Evolutionary conservation across 2,329 filamentous ascomycete species (phyloP), one percentile per base, ranked within the genome.

Genomic region (Drechslerella stenobrocha): DNA sequence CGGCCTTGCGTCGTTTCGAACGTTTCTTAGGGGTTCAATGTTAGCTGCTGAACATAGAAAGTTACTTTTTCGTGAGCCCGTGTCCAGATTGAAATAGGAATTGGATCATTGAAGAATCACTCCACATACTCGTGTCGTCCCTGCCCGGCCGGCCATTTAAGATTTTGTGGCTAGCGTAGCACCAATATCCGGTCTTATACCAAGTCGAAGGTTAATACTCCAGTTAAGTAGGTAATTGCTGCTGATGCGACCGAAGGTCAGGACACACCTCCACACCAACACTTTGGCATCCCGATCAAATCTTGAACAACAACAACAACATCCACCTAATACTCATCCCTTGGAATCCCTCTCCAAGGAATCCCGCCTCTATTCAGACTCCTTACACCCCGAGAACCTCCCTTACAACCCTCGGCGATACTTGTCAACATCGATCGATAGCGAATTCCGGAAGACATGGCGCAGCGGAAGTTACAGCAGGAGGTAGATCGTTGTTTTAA

Each of bases 401-500:
- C 57, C 51, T 61, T 40, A 46, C 24, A 53, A 48, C 66, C 53
- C 70, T 73, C 70, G 72, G 79, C 50, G 48, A 42, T 35, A 35
- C n/a, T 45, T 50, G 23, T 30, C 22, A 44, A 24, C 37, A 47
- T 51, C 35, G 59, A 61, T 69, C 52, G 55, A 52, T 28, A 61
- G 44, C 55, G 48, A 60, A 40, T 37, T 52, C 57, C 61, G 82
- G 77, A 74, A 60, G 51, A 32, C 51, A 98, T 98, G 93, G 90
- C 93, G 74, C 89, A 89, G 77, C 86, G 93, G 77, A 98, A 98
- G 82, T 84, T 96, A 74, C 89, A 93, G 78, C 91, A 97, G 80
- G 93, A 98, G 80, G 92, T 97, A 75, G 93, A 98, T 76, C 96
- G 96, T 81, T 95, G 90, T 84, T 97, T 96, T 85, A 98, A 98